These are phyloP conservation scores for Laguncularia racemosa DNA, from an alignment of 345 rosid species.

Conservation along the genomic window DNA sequence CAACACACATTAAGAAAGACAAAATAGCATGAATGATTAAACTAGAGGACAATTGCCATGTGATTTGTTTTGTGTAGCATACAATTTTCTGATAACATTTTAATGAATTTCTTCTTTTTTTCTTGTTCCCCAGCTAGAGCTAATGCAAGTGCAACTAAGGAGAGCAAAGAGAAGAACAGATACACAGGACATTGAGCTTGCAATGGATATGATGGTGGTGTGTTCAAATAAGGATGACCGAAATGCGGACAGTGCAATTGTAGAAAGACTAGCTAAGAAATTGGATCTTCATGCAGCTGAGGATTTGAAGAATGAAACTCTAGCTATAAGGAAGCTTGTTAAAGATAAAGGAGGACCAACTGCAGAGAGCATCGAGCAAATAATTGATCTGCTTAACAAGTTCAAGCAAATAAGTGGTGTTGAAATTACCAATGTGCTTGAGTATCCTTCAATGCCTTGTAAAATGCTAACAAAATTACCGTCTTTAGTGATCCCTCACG, in stretches of 20 bases:
- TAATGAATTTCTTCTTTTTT: too few species aligned
- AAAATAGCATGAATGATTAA: too few species aligned
- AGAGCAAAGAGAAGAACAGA: constrained; percentile 63
- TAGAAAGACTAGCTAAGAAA: constrained; percentile 69
- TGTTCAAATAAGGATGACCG: constrained; percentile 50
- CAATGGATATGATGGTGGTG: constrained; percentile 72
- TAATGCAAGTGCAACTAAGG: constrained; percentile 39
- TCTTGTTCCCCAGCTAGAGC: constrained; percentile 55
- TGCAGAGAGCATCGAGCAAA: constrained; percentile 43
- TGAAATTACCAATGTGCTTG: constrained; percentile 35
- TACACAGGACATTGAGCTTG: constrained; percentile 74
- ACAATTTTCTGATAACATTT: too few species aligned
- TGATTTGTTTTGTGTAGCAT: too few species aligned
- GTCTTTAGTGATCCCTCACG: constrained; percentile 58
- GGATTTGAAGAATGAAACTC: constrained; percentile 52
- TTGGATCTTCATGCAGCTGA: constrained; percentile 47
- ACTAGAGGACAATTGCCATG: too few species aligned
- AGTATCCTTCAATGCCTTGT: constrained; percentile 21
- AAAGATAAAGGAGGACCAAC: constrained; percentile 28
- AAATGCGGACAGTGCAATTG: constrained; percentile 58
- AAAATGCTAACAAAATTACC: constrained; percentile 27
- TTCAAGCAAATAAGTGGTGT: constrained; percentile 49
- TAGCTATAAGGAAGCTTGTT: constrained; percentile 40
- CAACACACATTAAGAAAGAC: too few species aligned
- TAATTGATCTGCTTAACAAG: constrained; percentile 57